A percentile compares a stretch with the other conserved stretches of the same genome.
Conservation (phyloP, 2,329 filamentous ascomycete species). For the Aureobasidium vineae region DNA sequence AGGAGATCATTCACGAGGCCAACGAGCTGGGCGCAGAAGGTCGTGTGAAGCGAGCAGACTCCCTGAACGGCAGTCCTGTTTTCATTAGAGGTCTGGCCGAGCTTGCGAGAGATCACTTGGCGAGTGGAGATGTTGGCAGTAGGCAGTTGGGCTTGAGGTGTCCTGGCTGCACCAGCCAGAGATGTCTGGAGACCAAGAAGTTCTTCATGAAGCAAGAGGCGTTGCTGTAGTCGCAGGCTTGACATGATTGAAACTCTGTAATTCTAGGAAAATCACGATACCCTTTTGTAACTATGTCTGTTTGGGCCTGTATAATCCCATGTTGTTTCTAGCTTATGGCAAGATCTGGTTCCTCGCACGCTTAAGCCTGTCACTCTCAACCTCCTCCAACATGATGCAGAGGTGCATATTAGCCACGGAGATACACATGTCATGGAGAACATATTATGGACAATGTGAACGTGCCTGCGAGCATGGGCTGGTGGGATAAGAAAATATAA, state of each 20-base stretch:
- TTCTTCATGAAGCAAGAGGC: conserved; percentile 53
- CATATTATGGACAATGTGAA: not conserved
- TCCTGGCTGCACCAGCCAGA: conserved; percentile 87
- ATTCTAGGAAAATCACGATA: conserved; percentile 7
- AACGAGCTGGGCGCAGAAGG: conserved; percentile 66
- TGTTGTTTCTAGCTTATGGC: not conserved
- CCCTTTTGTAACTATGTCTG: not conserved
- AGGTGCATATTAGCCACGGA: not conserved
- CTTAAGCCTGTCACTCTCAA: not conserved
- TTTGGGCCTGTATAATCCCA: not conserved
- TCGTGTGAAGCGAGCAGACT: conserved; percentile 79
- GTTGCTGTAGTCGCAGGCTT: conserved; percentile 20
- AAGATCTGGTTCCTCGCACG: not conserved
- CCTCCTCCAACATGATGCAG: not conserved
- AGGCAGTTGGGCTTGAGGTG: conserved; percentile 87
- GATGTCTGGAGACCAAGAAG: conserved; percentile 73
- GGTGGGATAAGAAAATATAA: not conserved
- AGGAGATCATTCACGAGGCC: conserved; percentile 90
- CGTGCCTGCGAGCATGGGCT: not conserved
- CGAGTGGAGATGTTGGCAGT: conserved; percentile 68
- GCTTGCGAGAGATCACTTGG: conserved; percentile 76
- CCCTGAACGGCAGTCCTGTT: conserved; percentile 82
- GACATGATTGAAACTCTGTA: not conserved
- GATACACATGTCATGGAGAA: not conserved
- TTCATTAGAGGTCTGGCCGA: conserved; percentile 91